A percentile compares a stretch with the other conserved stretches of the same genome.
These are phyloP conservation scores for Calonectria hongkongensis DNA, from an alignment of 2,329 filamentous ascomycete genomes.

Conservation along the genomic window DNA sequence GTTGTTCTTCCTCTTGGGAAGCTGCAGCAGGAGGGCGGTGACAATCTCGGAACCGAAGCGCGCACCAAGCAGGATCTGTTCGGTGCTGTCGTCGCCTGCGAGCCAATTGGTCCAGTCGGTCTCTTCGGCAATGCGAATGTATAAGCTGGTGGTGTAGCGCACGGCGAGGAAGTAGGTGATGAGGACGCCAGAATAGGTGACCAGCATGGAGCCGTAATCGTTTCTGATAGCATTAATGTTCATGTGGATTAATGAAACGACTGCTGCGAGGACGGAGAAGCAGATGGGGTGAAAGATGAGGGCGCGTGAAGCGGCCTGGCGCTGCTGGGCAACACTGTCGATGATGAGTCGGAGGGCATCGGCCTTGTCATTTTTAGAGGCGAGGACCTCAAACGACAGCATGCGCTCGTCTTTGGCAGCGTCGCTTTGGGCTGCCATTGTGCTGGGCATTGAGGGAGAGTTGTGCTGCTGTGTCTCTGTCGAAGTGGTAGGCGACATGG, in stretches of 20 bases:
- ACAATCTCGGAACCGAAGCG: slow-evolving; percentile 80
- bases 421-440: slow-evolving; percentile 37
- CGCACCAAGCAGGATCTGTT: slow-evolving; percentile 78
- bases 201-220: slow-evolving; percentile 73
- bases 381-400: slow-evolving; percentile 75
- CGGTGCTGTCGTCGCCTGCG: slow-evolving; percentile 57
- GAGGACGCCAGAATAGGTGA: slow-evolving; percentile 75
- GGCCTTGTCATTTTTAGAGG: slow-evolving; percentile 74
- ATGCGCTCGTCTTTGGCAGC: slow-evolving; percentile 68
- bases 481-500: slow-evolving; percentile 26
- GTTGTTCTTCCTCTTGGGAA: slow-evolving; percentile 58
- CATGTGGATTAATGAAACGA: slow-evolving; percentile 65
- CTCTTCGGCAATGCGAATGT: slow-evolving; percentile 77
- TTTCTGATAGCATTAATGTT: slow-evolving; percentile 58
- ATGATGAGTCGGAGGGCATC: slow-evolving; percentile 83
- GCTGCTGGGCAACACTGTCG: slow-evolving; percentile 89
- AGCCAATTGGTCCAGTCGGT: slow-evolving; percentile 78
- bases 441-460: background rate
- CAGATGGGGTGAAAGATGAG: slow-evolving; percentile 78
- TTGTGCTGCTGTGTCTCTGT: slow-evolving; percentile 10
- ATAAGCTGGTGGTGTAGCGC: slow-evolving; percentile 76
- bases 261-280: slow-evolving; percentile 65
- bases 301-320: slow-evolving; percentile 78
- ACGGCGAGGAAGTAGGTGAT: slow-evolving; percentile 78
- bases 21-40: slow-evolving; percentile 80